phyloP scores from a whole-genome alignment of 2,329 filamentous ascomycete species.

The Metarhizium guizhouense region DNA sequence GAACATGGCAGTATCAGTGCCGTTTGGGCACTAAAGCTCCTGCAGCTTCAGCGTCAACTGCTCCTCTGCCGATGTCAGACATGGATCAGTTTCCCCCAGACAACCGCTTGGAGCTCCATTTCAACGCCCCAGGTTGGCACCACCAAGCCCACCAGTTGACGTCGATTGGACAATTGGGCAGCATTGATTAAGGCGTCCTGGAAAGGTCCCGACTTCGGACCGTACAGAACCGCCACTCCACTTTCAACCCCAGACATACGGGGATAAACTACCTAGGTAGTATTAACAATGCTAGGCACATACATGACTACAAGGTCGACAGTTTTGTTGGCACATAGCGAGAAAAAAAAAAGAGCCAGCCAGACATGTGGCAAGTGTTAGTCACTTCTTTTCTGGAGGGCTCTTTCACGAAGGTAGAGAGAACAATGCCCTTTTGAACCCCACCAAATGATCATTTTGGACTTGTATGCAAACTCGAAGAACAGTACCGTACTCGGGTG shows the following conservation, averaged over 20 bases:
- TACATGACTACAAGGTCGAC: not conserved
- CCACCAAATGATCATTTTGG: not conserved
- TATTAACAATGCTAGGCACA: not conserved
- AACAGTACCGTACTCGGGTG: no score
- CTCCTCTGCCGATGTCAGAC: no score
- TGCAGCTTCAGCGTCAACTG: not conserved
- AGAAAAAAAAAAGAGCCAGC: not conserved
- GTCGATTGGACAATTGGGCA: not conserved
- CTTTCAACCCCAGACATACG: not conserved
- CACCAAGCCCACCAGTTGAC: not conserved
- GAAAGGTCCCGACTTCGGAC: slow-evolving; percentile 3
- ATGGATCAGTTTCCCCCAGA: not conserved
- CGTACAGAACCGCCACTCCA: slow-evolving; percentile 3
- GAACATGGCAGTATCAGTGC: no score
- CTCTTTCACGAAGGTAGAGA: not conserved
- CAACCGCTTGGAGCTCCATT: not conserved
- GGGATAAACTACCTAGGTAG: no score
- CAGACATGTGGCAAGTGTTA: no score
- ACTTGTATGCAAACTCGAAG: no score
- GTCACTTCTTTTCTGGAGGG: no score
- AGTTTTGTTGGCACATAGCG: not conserved
- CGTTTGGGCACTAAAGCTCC: no score
- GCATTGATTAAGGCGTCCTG: not conserved
- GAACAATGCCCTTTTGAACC: not conserved
- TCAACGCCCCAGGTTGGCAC: not conserved